Evolutionary conservation across 2,329 filamentous ascomycete genomes (phyloP).

Genomic region (Elsinoe australis): DNA sequence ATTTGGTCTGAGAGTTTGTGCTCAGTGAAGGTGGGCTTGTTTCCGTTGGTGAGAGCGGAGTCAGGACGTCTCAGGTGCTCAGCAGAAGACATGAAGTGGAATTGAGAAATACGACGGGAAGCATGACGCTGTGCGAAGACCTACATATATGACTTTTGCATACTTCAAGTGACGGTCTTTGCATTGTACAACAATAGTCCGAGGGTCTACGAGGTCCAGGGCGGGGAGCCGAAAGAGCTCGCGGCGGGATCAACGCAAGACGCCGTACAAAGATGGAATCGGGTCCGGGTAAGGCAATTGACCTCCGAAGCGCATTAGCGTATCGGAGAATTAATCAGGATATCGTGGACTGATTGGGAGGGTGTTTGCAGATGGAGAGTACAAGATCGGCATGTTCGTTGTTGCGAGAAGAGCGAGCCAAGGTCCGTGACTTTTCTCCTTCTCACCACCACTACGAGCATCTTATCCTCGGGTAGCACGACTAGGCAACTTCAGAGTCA

Average conservation of each 20-base stretch:
- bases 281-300: neutral
- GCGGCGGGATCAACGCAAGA: neutral
- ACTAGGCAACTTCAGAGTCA: no score
- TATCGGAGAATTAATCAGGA: slow-evolving; percentile 8
- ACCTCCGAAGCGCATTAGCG: slow-evolving; percentile 8
- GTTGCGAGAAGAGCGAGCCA: neutral
- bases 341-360: no score
- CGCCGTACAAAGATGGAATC: neutral
- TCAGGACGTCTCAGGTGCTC: neutral
- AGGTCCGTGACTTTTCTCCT: neutral
- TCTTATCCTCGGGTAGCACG: no score
- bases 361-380: no score
- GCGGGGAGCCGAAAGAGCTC: slow-evolving; percentile 11
- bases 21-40: neutral
- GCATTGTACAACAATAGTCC: slow-evolving; percentile 1
- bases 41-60: neutral
- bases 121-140: neutral
- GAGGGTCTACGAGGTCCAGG: slow-evolving; percentile 3
- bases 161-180: no score
- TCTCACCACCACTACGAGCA: neutral
- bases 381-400: no score
- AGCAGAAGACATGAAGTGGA: slow-evolving; percentile 7
- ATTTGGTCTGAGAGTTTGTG: neutral
- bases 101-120: neutral
- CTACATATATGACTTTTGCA: slow-evolving; percentile 4